These are phyloP conservation scores for Pharnaceum exiguum DNA, from an alignment of 148 eudicot genomes.

Conservation along the genomic window DNA sequence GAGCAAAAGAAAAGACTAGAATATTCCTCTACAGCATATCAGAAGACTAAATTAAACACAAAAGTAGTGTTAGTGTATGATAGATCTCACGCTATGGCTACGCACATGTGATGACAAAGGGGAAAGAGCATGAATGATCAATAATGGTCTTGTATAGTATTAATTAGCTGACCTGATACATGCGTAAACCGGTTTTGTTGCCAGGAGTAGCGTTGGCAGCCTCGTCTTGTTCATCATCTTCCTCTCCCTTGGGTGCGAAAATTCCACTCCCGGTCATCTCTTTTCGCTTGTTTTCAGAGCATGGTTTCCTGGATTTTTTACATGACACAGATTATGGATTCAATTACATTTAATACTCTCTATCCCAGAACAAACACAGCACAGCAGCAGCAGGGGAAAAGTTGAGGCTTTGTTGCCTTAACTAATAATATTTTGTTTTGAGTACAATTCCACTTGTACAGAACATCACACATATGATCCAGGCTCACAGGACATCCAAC, in stretches of 20 bases:
- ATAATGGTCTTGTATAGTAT: background rate
- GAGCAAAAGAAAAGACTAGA: background rate
- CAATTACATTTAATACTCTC: background rate
- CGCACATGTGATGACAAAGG: constrained; percentile 3
- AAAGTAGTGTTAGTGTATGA: too few species aligned
- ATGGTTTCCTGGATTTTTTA: constrained; percentile 65
- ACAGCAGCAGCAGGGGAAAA: background rate
- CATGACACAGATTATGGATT: background rate
- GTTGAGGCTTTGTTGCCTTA: too few species aligned
- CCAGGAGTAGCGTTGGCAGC: constrained; percentile 34
- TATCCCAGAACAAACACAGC: background rate
- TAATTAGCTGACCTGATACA: constrained; percentile 62
- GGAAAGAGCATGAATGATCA: background rate
- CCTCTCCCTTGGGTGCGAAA: constrained; percentile 50
- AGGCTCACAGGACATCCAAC: too few species aligned
- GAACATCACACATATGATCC: too few species aligned
- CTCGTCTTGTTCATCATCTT: constrained; percentile 41
- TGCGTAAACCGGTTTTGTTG: constrained; percentile 64
- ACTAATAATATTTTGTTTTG: too few species aligned
- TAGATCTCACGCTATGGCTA: too few species aligned
- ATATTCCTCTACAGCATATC: background rate
- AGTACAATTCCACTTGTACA: too few species aligned
- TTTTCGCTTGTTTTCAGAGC: constrained; percentile 71
- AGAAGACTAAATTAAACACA: too few species aligned
- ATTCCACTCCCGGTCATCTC: constrained; percentile 93